These are phyloP conservation scores for Bjerkandera adusta DNA, from an alignment of 1,284 basidiomycete genomes.

Conservation along the genomic window DNA sequence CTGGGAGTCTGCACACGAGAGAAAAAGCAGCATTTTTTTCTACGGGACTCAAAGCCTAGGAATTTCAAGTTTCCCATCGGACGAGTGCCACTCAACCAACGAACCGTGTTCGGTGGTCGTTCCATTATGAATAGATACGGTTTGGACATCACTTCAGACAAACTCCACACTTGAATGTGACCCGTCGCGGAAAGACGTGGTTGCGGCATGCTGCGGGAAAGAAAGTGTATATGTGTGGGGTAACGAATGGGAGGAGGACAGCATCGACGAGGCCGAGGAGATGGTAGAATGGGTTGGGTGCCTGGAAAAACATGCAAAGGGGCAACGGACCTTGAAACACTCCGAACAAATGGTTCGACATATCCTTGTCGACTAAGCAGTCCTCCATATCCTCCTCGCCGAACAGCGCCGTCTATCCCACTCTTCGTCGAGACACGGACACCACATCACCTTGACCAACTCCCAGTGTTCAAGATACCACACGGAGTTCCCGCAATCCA, in stretches of 20 bases:
- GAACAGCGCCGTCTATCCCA: background rate
- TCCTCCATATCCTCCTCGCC: background rate
- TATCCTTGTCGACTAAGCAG: background rate
- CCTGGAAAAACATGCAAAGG: constrained; percentile 67
- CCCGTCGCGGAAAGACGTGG: constrained; percentile 65
- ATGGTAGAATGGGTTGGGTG: constrained; percentile 82
- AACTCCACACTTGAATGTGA: no score
- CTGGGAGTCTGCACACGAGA: no score
- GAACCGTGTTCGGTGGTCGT: no score
- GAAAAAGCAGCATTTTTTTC: no score
- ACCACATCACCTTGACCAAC: constrained; percentile 22
- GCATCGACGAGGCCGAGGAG: constrained; percentile 68
- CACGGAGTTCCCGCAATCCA: constrained; percentile 30
- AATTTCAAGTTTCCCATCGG: no score
- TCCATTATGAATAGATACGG: no score
- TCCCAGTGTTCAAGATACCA: constrained; percentile 33
- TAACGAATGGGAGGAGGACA: constrained; percentile 77
- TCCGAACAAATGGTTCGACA: background rate
- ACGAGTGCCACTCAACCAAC: no score
- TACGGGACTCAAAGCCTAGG: no score
- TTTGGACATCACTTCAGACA: no score
- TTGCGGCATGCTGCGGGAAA: constrained; percentile 68
- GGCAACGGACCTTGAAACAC: no score
- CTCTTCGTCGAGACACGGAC: background rate
- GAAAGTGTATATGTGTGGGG: constrained; percentile 79